Percentiles rank a stretch among this genome's conserved stretches.
These are phyloP conservation scores for Verticillium zaregamsianum DNA, from an alignment of 2,329 filamentous ascomycete genomes.

Conservation along the genomic window DNA sequence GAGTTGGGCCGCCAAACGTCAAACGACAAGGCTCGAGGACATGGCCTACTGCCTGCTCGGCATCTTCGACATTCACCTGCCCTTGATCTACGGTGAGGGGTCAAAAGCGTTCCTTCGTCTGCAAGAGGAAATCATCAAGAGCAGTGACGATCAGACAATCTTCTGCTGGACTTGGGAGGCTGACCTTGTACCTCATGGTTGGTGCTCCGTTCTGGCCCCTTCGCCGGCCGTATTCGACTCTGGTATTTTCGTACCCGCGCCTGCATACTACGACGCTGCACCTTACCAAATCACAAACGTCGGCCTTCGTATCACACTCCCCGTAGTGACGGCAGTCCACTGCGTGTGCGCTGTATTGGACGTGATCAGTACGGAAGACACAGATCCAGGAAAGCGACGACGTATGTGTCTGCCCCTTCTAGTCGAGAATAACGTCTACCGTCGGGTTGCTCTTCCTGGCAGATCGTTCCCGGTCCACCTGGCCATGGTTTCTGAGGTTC, in stretches of 20 bases:
- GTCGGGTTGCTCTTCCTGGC: conserved; percentile 5
- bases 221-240: conserved; percentile 6
- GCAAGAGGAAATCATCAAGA: conserved; percentile 19
- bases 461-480: conserved; percentile 4
- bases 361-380: conserved; percentile 8
- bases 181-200: conserved; percentile 6
- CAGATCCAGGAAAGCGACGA: conserved; percentile 4
- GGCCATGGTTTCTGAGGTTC: conserved; percentile 2
- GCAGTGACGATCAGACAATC: conserved; percentile 15
- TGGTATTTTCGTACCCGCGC: conserved; percentile 3
- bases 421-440: conserved; percentile 3
- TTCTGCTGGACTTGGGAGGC: conserved; percentile 20
- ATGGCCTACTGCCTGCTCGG: conserved; percentile 26
- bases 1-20: conserved; percentile 24
- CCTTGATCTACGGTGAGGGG: conserved; percentile 27
- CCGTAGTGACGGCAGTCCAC: conserved; percentile 5
- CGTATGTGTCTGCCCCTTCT: conserved; percentile 9
- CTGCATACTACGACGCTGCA: background rate
- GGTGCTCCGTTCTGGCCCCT: conserved; percentile 6
- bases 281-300: conserved; percentile 7
- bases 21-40: conserved; percentile 21
- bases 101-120: conserved; percentile 13
- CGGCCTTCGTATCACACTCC: conserved; percentile 5
- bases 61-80: conserved; percentile 25
- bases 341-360: conserved; percentile 7